Percentiles rank a stretch among this genome's conserved stretches.
phyloP scores from a whole-genome alignment of 345 rosid genomes.

The Psidium friedrichsthalianum region DNA sequence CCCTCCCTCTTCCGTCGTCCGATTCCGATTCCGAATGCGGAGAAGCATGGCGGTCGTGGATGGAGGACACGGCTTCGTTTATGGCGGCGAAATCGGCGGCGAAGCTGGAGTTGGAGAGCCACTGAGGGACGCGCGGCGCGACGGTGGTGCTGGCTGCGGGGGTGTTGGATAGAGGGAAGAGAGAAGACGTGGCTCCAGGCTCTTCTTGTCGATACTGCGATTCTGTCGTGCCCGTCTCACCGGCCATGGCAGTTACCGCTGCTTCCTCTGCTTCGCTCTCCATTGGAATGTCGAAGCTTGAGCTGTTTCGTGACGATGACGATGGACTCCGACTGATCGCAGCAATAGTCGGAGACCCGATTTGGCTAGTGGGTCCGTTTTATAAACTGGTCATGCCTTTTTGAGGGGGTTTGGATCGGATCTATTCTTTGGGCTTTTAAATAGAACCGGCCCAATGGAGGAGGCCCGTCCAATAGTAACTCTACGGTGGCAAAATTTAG shows the following conservation, averaged over 20 bases:
- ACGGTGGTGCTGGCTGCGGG: slow-evolving; percentile 11
- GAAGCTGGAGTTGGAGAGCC: slow-evolving; percentile 93
- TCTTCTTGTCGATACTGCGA: not conserved
- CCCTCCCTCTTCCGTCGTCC: slow-evolving; percentile 16
- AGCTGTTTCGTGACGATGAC: not conserved
- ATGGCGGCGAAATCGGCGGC: slow-evolving; percentile 49
- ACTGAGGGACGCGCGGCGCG: slow-evolving; percentile 24
- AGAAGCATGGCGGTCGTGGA: not conserved
- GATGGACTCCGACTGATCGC: not conserved
- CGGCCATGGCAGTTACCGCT: not conserved
- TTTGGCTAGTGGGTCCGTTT: not conserved
- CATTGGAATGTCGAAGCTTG: not conserved
- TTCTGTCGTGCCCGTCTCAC: not conserved
- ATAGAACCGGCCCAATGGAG: not conserved
- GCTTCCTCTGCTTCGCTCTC: not conserved
- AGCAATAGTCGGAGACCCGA: not conserved
- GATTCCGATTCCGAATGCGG: slow-evolving; percentile 13
- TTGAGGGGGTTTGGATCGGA: not conserved
- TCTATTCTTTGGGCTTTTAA: not conserved
- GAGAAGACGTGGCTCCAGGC: not conserved
- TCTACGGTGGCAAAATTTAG: too few species aligned
- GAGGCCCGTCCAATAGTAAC: not conserved
- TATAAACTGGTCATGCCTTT: not conserved
- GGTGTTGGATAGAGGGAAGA: slow-evolving; percentile 25
- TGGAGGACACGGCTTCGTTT: slow-evolving; percentile 33